A percentile compares a stretch with the other conserved stretches of the same genome.
These are phyloP conservation scores for Massarina eburnea DNA, from an alignment of 2,329 filamentous ascomycete genomes.

Conservation along the genomic window DNA sequence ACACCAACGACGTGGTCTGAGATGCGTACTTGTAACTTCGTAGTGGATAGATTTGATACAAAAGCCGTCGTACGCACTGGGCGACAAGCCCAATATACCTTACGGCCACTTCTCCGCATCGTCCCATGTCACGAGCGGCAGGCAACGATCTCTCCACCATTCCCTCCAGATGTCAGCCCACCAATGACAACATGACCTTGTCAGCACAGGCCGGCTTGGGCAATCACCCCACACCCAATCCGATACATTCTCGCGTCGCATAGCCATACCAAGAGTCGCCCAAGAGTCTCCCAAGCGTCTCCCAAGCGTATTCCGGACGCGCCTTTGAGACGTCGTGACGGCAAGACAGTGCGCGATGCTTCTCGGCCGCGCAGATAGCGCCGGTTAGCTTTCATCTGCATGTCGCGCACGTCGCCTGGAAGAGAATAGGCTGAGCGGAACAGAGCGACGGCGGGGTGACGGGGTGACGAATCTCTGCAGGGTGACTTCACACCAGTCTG, in stretches of 20 bases:
- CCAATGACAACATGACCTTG: slow-evolving; percentile 33
- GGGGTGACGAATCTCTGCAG: background rate
- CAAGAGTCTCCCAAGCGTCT: slow-evolving; percentile 14
- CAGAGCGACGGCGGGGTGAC: background rate
- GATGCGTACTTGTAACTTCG: slow-evolving; percentile 27
- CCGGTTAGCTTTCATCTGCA: background rate
- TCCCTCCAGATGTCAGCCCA: slow-evolving; percentile 30
- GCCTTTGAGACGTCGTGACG: slow-evolving; percentile 12
- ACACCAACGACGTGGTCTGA: slow-evolving; percentile 1
- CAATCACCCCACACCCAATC: slow-evolving; percentile 17
- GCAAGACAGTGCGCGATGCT: slow-evolving; percentile 12
- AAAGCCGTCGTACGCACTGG: background rate
- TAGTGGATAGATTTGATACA: background rate
- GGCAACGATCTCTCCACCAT: slow-evolving; percentile 30
- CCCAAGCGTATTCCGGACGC: slow-evolving; percentile 9
- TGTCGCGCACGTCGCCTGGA: background rate
- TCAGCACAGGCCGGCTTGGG: slow-evolving; percentile 8
- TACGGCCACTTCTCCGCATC: background rate
- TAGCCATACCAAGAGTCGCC: slow-evolving; percentile 1
- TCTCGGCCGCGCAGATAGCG: slow-evolving; percentile 43
- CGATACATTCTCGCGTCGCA: slow-evolving; percentile 31
- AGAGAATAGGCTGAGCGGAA: background rate
- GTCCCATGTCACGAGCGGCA: slow-evolving; percentile 27
- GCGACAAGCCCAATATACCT: slow-evolving; percentile 4
- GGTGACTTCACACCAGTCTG: background rate